These are phyloP conservation scores for Phytophthora colocasiae DNA, from an alignment of 352 stramenopile species.

Conservation along the genomic window DNA sequence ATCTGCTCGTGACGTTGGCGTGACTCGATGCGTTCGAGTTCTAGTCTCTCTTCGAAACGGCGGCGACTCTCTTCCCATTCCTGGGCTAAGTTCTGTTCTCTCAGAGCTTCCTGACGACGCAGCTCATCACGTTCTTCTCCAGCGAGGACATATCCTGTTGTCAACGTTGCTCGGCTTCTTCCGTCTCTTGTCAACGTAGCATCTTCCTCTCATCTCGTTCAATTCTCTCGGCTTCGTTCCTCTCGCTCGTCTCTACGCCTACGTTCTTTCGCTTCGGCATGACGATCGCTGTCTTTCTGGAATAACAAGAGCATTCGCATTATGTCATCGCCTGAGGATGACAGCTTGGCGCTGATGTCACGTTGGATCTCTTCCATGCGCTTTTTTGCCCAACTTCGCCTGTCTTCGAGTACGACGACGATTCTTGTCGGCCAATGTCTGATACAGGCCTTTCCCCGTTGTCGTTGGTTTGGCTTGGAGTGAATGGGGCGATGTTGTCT, in stretches of 20 bases:
- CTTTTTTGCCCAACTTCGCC: not conserved
- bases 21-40: not conserved
- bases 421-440: too few relatives aligned
- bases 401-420: not conserved
- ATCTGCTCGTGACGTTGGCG: conserved; percentile 14
- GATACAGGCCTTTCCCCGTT: not conserved
- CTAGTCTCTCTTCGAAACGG: not conserved
- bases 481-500: not conserved
- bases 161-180: not conserved
- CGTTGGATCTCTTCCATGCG: not conserved
- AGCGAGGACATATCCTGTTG: not conserved
- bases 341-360: not conserved
- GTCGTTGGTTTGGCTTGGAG: not conserved
- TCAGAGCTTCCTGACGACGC: not conserved
- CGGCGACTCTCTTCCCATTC: conserved; percentile 10
- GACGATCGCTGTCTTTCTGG: conserved; percentile 9
- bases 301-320: conserved; percentile 7
- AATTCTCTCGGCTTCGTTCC: not conserved
- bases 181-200: not conserved
- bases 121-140: conserved; percentile 3
- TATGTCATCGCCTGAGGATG: not conserved
- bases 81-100: not conserved
- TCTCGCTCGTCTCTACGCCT: conserved; percentile 1
- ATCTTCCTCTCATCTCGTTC: not conserved
- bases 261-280: conserved; percentile 1